Evolutionary conservation across 208 protist genomes (phyloP).

Genomic region (Leishmania arabica): DNA sequence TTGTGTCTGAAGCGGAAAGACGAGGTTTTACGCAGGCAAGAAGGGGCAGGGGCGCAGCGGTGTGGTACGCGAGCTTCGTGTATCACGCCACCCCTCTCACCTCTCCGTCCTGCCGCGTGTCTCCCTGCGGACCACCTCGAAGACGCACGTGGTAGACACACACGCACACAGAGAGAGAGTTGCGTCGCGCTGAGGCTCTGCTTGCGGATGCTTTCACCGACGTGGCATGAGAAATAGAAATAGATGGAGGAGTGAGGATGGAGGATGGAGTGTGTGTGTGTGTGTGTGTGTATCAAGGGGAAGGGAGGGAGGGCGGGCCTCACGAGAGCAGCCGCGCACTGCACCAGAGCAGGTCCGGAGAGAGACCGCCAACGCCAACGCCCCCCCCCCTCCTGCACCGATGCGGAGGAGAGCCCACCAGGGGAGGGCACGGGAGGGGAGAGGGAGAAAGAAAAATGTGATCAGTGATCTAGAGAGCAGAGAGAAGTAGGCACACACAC

Average conservation of each 20-base stretch:
- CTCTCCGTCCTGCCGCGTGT: not conserved
- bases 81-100: not conserved
- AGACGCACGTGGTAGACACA: not conserved
- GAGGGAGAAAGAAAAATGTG: no score
- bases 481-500: not conserved
- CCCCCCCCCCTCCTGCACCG: not conserved
- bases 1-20: not conserved
- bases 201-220: not conserved
- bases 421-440: not conserved
- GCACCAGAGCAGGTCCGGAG: not conserved
- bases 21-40: not conserved
- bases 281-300: not conserved
- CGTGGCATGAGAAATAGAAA: not conserved
- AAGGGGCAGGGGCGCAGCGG: not conserved
- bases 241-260: no score
- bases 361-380: not conserved
- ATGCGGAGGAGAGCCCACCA: not conserved
- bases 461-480: not conserved
- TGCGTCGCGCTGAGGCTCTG: not conserved
- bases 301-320: not conserved
- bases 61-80: not conserved
- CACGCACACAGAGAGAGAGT: no score
- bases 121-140: not conserved
- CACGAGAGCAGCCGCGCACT: not conserved
- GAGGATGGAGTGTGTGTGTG: not conserved